These are phyloP conservation scores for Piromyces sp. DNA, from an alignment of 192 early-diverging fungal species.

Conservation along the genomic window DNA sequence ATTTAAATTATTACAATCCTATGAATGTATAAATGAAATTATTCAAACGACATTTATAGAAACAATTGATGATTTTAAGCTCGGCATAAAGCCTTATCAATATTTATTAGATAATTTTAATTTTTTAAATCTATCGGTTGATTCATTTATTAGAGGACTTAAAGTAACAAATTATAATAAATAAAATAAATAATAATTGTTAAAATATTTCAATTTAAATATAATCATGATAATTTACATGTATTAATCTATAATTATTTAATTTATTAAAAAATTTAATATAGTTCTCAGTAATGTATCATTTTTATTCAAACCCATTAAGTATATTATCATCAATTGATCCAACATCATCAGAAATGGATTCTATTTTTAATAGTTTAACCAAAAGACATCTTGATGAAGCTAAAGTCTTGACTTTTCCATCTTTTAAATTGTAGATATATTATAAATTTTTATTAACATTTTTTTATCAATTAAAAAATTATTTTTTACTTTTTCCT, in stretches of 20 bases:
- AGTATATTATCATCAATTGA: conserved; percentile 30
- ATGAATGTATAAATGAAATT: conserved; percentile 48
- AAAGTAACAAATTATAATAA: conserved; percentile 22
- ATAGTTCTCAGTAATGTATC: conserved; percentile 69
- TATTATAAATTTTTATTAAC: no score
- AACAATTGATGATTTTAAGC: conserved; percentile 20
- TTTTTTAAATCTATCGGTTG: conserved; percentile 63
- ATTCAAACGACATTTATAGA: conserved; percentile 27
- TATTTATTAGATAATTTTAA: conserved; percentile 63
- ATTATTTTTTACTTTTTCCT: no score
- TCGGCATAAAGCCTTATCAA: conserved; percentile 54
- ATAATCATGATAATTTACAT: no score
- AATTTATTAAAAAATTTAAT: no score
- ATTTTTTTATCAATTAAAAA: no score
- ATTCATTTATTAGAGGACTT: conserved; percentile 46
- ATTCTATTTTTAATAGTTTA: conserved; percentile 4
- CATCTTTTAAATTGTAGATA: not conserved
- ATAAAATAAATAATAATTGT: not conserved
- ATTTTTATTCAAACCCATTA: conserved; percentile 71
- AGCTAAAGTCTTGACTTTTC: not conserved
- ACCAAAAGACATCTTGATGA: not conserved
- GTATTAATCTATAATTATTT: no score
- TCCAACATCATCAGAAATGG: conserved; percentile 8
- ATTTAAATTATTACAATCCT: conserved; percentile 61
- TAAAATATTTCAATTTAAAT: no score